phyloP scores from a whole-genome alignment of 1,284 basidiomycete species.

The Naganishia cerealis region DNA sequence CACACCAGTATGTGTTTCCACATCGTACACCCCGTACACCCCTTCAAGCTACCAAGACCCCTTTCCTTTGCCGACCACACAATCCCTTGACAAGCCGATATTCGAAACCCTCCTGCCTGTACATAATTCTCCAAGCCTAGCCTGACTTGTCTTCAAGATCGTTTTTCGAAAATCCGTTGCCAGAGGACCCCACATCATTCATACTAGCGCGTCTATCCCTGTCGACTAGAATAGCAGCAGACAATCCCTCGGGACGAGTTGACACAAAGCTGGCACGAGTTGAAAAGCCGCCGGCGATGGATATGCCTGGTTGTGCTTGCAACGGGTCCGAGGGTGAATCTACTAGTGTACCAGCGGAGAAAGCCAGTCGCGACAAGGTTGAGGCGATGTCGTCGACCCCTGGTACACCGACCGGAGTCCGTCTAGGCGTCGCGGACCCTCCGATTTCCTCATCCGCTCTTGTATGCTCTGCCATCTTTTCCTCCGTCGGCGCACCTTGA shows the following conservation, averaged over 20 bases:
- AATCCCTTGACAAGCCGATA: background rate
- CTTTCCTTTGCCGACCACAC: background rate
- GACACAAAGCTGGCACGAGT: constrained; percentile 31
- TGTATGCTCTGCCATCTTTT: background rate
- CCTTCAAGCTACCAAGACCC: background rate
- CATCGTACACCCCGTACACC: constrained; percentile 1
- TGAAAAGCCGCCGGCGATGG: background rate
- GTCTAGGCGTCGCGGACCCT: background rate
- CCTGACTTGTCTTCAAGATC: background rate
- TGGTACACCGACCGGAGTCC: background rate
- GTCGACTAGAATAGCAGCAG: constrained; percentile 16
- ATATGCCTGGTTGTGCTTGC: background rate
- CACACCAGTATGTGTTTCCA: background rate
- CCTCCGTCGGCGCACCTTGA: background rate
- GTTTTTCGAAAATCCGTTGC: background rate
- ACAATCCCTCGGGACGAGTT: constrained; percentile 15
- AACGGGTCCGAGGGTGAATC: background rate
- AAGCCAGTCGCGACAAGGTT: background rate
- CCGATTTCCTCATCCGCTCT: background rate
- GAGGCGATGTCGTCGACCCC: constrained; percentile 1
- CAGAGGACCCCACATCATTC: constrained; percentile 25
- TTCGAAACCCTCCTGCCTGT: background rate
- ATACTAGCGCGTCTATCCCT: constrained; percentile 32
- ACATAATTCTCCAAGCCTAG: background rate
- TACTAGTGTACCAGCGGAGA: background rate